Conservation (phyloP, 2,329 filamentous ascomycete genomes). For the Rhynchosporium agropyri region DNA sequence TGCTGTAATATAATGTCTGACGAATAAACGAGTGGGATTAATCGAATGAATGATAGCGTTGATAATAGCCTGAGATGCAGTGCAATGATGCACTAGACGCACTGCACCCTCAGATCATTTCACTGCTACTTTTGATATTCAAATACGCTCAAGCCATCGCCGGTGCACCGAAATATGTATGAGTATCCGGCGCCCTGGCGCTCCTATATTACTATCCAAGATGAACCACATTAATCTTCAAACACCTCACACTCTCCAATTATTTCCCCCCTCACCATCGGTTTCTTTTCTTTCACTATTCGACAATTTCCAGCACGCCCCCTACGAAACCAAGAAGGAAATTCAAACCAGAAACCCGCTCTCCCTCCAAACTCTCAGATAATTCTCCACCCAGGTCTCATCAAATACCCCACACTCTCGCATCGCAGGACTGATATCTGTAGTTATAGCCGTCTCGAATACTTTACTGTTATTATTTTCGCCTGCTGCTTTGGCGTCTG, state of each 20-base stretch:
- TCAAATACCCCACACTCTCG: conserved; percentile 30
- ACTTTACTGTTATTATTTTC: conserved; percentile 19
- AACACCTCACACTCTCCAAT: background rate
- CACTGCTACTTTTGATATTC: too few relatives aligned
- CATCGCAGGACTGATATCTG: conserved; percentile 25
- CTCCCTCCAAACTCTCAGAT: conserved; percentile 35
- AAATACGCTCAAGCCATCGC: too few relatives aligned
- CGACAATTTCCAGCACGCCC: background rate
- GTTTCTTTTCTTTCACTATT: background rate
- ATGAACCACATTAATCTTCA: too few relatives aligned
- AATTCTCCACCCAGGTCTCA: conserved; percentile 29
- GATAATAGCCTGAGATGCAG: background rate
- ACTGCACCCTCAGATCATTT: too few relatives aligned
- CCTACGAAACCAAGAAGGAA: too few relatives aligned
- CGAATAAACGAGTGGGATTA: background rate
- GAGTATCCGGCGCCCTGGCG: too few relatives aligned
- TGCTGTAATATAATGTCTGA: conserved; percentile 29
- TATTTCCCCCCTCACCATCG: too few relatives aligned
- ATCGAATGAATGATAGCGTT: background rate
- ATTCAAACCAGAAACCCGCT: conserved; percentile 29
- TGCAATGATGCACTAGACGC: background rate
- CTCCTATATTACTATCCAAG: too few relatives aligned
- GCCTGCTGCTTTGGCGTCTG: background rate
- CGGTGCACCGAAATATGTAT: too few relatives aligned
- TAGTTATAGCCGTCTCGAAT: conserved; percentile 35